A percentile compares a stretch with the other conserved stretches of the same genome.
These are phyloP conservation scores for Zea luxurians DNA, from an alignment of 176 grass and related monocot species.

Conservation along the genomic window DNA sequence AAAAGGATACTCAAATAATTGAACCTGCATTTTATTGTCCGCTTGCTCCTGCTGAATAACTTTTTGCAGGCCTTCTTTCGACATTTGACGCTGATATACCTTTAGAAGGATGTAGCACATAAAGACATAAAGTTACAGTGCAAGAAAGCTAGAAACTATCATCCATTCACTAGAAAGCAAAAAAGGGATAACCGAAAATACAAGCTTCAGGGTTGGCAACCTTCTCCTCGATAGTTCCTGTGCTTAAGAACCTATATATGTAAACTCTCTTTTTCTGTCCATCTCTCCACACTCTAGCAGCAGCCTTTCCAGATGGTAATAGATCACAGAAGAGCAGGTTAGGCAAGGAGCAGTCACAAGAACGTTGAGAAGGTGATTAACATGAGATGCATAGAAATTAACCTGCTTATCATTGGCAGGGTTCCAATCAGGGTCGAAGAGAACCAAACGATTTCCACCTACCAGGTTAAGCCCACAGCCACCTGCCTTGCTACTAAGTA, in stretches of 20 bases:
- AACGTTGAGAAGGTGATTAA: slow-evolving; percentile 31
- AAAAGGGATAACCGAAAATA: slow-evolving; percentile 33
- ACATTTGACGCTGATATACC: slow-evolving; percentile 99
- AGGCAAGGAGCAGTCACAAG: slow-evolving; percentile 20
- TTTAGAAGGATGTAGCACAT: slow-evolving; percentile 43
- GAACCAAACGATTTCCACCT: slow-evolving; percentile 91
- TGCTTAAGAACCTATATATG: slow-evolving; percentile 95
- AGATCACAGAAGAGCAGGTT: slow-evolving; percentile 22
- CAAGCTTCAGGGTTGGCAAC: slow-evolving; percentile 47
- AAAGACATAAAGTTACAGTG: slow-evolving; percentile 22
- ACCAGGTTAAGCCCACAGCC: slow-evolving; percentile 99
- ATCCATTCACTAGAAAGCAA: slow-evolving; percentile 26
- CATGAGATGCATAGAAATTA: slow-evolving; percentile 29
- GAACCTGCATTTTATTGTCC: slow-evolving; percentile 59
- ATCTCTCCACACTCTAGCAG: slow-evolving; percentile 99
- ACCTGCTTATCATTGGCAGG: slow-evolving; percentile 99
- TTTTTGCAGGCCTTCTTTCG: slow-evolving; percentile 96
- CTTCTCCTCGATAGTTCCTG: slow-evolving; percentile 99
- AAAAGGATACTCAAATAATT: slow-evolving; percentile 28
- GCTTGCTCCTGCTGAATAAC: slow-evolving; percentile 88
- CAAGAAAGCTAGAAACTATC: slow-evolving; percentile 17
- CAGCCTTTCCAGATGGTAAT: slow-evolving; percentile 64
- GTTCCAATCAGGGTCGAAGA: slow-evolving; percentile 99
- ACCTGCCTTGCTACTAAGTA: slow-evolving; percentile 95
- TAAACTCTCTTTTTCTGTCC: slow-evolving; percentile 99